These are phyloP conservation scores for Kazachstania bromeliacearum DNA, from an alignment of 805 yeast species.

Conservation along the genomic window DNA sequence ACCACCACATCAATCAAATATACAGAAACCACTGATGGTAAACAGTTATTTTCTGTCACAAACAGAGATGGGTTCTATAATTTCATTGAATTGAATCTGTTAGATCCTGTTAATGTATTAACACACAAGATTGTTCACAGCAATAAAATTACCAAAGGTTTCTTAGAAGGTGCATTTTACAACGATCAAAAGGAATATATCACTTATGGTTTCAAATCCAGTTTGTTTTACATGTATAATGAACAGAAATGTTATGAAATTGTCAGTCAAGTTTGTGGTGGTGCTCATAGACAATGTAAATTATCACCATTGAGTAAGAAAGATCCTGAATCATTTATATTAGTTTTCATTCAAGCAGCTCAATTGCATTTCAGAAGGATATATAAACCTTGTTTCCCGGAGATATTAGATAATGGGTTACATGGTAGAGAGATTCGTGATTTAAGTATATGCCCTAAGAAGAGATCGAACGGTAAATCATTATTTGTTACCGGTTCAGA, in stretches of 20 bases:
- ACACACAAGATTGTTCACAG: slow-evolving; percentile 33
- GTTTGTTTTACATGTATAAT: slow-evolving; percentile 70
- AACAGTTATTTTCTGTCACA: slow-evolving; percentile 36
- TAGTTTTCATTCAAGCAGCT: slow-evolving; percentile 53
- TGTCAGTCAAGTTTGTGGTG: slow-evolving; percentile 72
- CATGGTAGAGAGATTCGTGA: slow-evolving; percentile 91
- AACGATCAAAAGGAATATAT: slow-evolving; percentile 39
- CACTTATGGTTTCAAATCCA: slow-evolving; percentile 76
- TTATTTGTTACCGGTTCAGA: slow-evolving; percentile 75
- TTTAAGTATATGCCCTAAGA: slow-evolving; percentile 36
- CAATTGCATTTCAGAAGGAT: slow-evolving; percentile 34
- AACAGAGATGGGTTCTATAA: slow-evolving; percentile 60
- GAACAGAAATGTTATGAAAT: slow-evolving; percentile 68
- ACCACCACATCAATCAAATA: slow-evolving; percentile 49
- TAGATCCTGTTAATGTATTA: slow-evolving; percentile 3
- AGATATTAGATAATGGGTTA: slow-evolving; percentile 47
- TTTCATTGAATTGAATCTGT: slow-evolving; percentile 29
- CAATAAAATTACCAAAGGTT: slow-evolving; percentile 65
- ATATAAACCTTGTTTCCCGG: slow-evolving; percentile 20
- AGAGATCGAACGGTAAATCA: slow-evolving; percentile 22
- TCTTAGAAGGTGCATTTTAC: slow-evolving; percentile 63
- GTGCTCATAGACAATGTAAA: slow-evolving; percentile 82
- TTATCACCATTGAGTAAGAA: slow-evolving; percentile 27
- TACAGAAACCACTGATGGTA: slow-evolving; percentile 24
- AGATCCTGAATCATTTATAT: slow-evolving; percentile 29